Percentiles rank a stretch among this genome's conserved stretches.
Conservation (phyloP, 345 rosid genomes). For the Sonneratia alba region DNA sequence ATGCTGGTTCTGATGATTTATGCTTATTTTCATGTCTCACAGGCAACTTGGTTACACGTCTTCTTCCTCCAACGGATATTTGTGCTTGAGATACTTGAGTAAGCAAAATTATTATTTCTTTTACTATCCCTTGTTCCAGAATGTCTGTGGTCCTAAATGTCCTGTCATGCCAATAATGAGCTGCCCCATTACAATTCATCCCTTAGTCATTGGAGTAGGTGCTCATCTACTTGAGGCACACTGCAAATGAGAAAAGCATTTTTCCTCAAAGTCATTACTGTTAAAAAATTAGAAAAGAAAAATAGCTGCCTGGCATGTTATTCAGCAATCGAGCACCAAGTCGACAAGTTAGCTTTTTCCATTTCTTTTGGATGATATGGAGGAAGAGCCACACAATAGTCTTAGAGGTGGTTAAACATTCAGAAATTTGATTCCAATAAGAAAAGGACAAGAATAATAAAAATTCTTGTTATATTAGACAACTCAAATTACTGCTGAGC, state of each 20-base stretch:
- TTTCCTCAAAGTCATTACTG: neutral
- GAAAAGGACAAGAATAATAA: neutral
- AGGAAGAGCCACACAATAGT: neutral
- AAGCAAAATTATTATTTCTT: constrained; percentile 27
- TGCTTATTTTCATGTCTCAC: constrained; percentile 21
- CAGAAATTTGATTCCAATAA: neutral
- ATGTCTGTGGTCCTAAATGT: neutral
- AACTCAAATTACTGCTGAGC: neutral
- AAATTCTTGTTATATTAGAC: neutral
- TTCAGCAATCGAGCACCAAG: neutral
- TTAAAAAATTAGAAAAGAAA: neutral
- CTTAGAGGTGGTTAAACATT: neutral
- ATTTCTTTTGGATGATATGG: neutral
- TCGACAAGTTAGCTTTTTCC: neutral
- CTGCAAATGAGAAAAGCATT: neutral
- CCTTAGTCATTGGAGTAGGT: neutral
- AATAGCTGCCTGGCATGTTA: neutral
- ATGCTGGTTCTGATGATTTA: neutral
- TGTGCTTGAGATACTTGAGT: constrained; percentile 90
- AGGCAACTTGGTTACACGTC: constrained; percentile 81
- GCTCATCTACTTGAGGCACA: neutral
- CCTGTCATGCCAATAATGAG: neutral
- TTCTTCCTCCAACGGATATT: constrained; percentile 78
- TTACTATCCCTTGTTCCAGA: neutral
- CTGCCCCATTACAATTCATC: neutral